Evolutionary conservation across 176 grass and related monocot genomes (phyloP), one percentile per base, ranked within the genome.

Genomic region (Oryza rufipogon): DNA sequence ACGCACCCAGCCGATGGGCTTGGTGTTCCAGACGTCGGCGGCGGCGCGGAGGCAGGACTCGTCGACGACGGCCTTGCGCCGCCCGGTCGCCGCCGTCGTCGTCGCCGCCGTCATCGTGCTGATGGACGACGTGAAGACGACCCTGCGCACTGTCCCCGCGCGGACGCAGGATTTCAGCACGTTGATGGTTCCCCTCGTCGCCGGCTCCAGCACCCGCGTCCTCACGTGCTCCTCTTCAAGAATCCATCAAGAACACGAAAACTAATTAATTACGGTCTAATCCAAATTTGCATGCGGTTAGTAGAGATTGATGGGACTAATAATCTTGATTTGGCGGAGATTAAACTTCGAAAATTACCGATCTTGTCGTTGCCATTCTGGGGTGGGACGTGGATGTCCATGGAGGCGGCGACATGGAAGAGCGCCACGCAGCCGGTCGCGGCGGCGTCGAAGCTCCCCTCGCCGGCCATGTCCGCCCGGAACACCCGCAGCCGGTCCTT

Each of bases 321-420:
- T 20, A 58, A 63, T 63, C 20, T 23, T 63, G 58, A 61, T 22
- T 61, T n/a, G 2, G 2, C 7, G 2, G 56, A 61, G 56, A 63
- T 63, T 63, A 63, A 23, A 10, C n/a, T 58, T 58, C 19, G 58
- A 11, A 63, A 63, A 19, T 87, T 77, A 94, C 92, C 90, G 11
- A 86, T 17, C 73, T 88, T 58, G 88, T 89, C 81, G 7, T 86
- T 39, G 39, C 30, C 30, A 32, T 3, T 32, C 30, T 69, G 83
- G 3, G 80, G 76, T 1, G 92, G n/a, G 32, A 84, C 76, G 68
- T 91, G 60, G 71, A 97, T 83, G 36, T 95, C 91, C 95, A 94
- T 97, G 70, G 88, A 92, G n/a, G 95, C 95, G 23, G 95, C 95
- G 58, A 94, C 95, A 75, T 95, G 95, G 87, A 97, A 89, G 30